Evolutionary conservation across 805 yeast genomes (phyloP).

Genomic region (Lipomyces sp.): DNA sequence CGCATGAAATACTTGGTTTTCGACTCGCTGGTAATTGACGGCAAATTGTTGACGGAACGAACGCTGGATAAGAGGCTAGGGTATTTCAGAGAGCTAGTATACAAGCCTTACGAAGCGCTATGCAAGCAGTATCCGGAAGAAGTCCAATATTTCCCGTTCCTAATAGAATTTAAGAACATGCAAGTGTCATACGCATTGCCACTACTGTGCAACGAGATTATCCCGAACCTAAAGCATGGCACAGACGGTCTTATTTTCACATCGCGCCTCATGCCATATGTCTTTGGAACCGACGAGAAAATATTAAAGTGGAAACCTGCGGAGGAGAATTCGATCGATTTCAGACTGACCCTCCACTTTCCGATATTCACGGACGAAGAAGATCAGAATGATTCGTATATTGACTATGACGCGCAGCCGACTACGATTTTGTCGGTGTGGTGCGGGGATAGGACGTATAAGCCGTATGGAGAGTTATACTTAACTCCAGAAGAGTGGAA

Average conservation of each 20-base stretch:
- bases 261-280: slow-evolving; percentile 84
- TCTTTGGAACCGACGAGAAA: slow-evolving; percentile 84
- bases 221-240: slow-evolving; percentile 73
- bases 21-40: slow-evolving; percentile 87
- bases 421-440: slow-evolving; percentile 69
- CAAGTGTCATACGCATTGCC: slow-evolving; percentile 76
- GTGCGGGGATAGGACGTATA: slow-evolving; percentile 71
- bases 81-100: slow-evolving; percentile 78
- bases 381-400: slow-evolving; percentile 53
- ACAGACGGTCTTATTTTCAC: slow-evolving; percentile 95
- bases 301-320: slow-evolving; percentile 97
- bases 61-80: slow-evolving; percentile 83
- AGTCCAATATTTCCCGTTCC: slow-evolving; percentile 79
- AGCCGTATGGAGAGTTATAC: slow-evolving; percentile 66
- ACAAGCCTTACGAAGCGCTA: slow-evolving; percentile 77
- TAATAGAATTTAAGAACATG: slow-evolving; percentile 86
- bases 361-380: slow-evolving; percentile 55
- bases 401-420: slow-evolving; percentile 83
- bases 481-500: slow-evolving; percentile 81
- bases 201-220: slow-evolving; percentile 72
- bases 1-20: slow-evolving; percentile 84
- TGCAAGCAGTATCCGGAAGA: slow-evolving; percentile 73
- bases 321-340: slow-evolving; percentile 92
- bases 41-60: slow-evolving; percentile 68
- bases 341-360: slow-evolving; percentile 68